Conservation (phyloP, 306 rosid genomes). For the Herpetospermum pedunculosum region DNA sequence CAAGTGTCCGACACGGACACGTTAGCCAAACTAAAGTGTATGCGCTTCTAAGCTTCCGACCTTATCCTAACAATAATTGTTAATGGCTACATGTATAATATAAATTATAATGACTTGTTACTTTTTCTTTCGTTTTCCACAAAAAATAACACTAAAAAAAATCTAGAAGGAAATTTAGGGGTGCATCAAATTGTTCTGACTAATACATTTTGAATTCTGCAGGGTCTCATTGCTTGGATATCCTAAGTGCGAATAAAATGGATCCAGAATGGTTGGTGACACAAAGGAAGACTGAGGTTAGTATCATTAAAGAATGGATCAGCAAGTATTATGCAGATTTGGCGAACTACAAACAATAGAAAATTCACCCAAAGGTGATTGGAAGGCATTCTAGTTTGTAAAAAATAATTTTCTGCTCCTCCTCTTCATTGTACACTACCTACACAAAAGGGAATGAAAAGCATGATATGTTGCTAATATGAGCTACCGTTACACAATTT, state of each 20-base stretch:
- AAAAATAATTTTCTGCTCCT: not conserved
- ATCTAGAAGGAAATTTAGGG: not conserved
- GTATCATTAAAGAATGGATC: constrained; percentile 31
- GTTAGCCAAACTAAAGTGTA: too few relatives aligned
- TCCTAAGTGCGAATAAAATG: not conserved
- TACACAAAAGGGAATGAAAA: not conserved
- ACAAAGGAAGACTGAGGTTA: constrained; percentile 22
- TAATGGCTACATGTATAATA: too few relatives aligned
- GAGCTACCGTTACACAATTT: too few relatives aligned
- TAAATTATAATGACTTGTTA: not conserved
- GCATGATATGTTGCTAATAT: not conserved
- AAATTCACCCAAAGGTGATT: not conserved
- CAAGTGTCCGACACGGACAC: too few relatives aligned
- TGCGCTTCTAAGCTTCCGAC: too few relatives aligned
- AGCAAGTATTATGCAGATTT: constrained; percentile 23
- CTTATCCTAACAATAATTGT: too few relatives aligned
- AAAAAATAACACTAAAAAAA: not conserved
- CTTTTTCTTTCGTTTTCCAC: not conserved
- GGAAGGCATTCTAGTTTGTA: not conserved
- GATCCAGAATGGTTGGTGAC: constrained; percentile 1
- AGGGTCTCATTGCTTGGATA: constrained; percentile 39
- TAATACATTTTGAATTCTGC: constrained; percentile 1
- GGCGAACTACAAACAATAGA: not conserved
- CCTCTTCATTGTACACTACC: not conserved
- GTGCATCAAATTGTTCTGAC: not conserved